phyloP scores from a whole-genome alignment of 768 basidiomycete species.

The Podaxis mareebaensis region DNA sequence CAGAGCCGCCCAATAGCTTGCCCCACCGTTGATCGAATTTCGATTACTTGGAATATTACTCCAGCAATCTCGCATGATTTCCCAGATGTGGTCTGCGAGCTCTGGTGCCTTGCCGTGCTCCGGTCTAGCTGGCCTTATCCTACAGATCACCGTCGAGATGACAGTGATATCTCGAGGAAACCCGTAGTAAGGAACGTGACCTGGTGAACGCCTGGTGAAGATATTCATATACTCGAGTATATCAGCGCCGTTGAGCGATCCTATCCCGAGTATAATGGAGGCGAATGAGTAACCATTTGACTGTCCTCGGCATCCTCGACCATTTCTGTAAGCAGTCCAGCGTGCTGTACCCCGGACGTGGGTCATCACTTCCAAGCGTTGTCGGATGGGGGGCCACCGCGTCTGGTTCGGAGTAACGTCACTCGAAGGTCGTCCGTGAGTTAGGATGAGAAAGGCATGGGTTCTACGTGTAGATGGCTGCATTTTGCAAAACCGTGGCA shows the following conservation, averaged over 20 bases:
- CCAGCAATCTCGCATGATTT: not conserved
- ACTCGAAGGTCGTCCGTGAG: too few species aligned
- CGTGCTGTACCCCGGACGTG: not conserved
- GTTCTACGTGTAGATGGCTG: too few species aligned
- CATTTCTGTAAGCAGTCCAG: not conserved
- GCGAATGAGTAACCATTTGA: slow-evolving; percentile 20
- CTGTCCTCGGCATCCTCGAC: slow-evolving; percentile 9
- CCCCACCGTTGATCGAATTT: not conserved
- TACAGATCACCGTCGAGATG: slow-evolving; percentile 16
- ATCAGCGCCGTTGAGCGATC: not conserved
- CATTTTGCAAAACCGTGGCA: too few species aligned
- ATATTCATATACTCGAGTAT: not conserved
- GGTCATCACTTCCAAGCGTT: not conserved
- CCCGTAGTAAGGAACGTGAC: slow-evolving; percentile 22
- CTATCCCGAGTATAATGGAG: slow-evolving; percentile 21
- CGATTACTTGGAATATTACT: not conserved
- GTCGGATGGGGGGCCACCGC: too few species aligned
- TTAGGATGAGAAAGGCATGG: too few species aligned
- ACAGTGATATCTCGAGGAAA: slow-evolving; percentile 12
- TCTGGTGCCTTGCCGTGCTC: not conserved
- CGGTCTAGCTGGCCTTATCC: slow-evolving; percentile 10
- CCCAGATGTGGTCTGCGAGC: not conserved
- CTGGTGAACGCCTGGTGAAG: slow-evolving; percentile 20
- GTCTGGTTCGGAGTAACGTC: too few species aligned
- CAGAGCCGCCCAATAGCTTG: not conserved